Evolutionary conservation across 345 rosid species (phyloP), one percentile per base, ranked within the genome.

Genomic region (Eucalyptus decipiens): DNA sequence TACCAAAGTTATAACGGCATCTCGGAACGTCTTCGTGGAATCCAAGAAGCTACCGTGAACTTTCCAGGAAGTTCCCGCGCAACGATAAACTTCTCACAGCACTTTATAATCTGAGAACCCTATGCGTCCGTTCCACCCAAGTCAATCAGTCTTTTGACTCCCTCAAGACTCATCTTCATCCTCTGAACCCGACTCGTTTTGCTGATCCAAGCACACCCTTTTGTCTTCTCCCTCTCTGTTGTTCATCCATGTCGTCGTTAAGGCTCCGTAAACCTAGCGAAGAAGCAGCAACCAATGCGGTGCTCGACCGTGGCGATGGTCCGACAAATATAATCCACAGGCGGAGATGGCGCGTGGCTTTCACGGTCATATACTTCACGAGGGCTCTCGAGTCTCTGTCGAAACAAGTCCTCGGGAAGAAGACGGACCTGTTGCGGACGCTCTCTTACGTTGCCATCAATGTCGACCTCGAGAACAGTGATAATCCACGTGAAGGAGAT

Each of bases 41-140:
- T 86, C 37, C 26, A 86, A 1, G 40, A 52, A 51, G 65, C 47
- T 56, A 9, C 34, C 0, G 87, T 3, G 88, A 86, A 86, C 21
- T n/a, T 86, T 86, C 88, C 26, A 9, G 0, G 28, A 54, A 54
- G 6, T 49, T 48, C 9, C 11, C 26, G 28, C 60, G 28, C 26
- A 4, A 23, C 0, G 11, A 54, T 0, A 9, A 54, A 8, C n/a
- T n/a, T n/a, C n/a, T 54, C 60, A 49, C 51, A 0, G 51, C 51
- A 49, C 51, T 54, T 14, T 56, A 54, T 86, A 37, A 54, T 19
- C 11, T 54, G 3, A 54, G 28, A 16, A 86, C 50, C 15, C 32
- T 30, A 62, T 13, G 1, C 34, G 8, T 17, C 34, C 11, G 21
- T 17, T 1, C 11, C 6, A 67, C 19, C 42, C 40, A 14, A 17